Evolutionary conservation across 176 grass and related monocot genomes (phyloP), one percentile per base, ranked within the genome.

Genomic region (Pontederia crassipes): DNA sequence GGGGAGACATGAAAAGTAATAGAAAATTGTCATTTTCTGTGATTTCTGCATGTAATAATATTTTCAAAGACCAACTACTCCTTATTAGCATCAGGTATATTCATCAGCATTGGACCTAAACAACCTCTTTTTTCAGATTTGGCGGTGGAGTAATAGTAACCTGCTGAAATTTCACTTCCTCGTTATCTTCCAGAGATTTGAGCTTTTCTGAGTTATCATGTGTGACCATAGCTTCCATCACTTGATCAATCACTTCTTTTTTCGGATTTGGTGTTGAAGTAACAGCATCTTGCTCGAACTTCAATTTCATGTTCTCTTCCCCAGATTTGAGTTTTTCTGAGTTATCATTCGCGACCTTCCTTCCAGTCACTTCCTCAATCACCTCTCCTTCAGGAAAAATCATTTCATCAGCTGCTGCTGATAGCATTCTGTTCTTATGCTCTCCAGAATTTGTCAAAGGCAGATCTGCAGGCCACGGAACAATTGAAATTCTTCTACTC

Each of bases 381-480:
- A 52, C 40, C 29, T 61, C 10, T 15, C 55, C 74, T 68, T 26
- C 17, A 40, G 32, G 32, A 7, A 17, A 63, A 45, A 62, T 26
- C 18, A 14, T 68, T 28, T 13, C 55, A 14, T 79, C 68, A 28
- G 83, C 64, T 0, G 73, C 68, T 29, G 83, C 83, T 0, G 80
- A 96, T 52, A 96, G 55, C 35, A 85, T 75, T 9, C 92, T 69
- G 83, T 70, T 90, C 45, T 82, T 96, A 68, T 82, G 86, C 55
- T 90, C 83, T 61, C 69, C 78, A 17, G 74, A 64, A 12, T 46
- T 78, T 45, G 49, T 75, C 18, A 80, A 68, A 1, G 73, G 77
- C 71, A 82, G 77, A 78, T 88, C 78, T 79, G 32, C 52, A 18
- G 26, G 15, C 8, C 50, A 50, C 29, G 11, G 48, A 66, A 74